Evolutionary conservation across 192 early-diverging fungal genomes (phyloP), one percentile per base, ranked within the genome.

Genomic region (Thoreauomyces humboldtii): DNA sequence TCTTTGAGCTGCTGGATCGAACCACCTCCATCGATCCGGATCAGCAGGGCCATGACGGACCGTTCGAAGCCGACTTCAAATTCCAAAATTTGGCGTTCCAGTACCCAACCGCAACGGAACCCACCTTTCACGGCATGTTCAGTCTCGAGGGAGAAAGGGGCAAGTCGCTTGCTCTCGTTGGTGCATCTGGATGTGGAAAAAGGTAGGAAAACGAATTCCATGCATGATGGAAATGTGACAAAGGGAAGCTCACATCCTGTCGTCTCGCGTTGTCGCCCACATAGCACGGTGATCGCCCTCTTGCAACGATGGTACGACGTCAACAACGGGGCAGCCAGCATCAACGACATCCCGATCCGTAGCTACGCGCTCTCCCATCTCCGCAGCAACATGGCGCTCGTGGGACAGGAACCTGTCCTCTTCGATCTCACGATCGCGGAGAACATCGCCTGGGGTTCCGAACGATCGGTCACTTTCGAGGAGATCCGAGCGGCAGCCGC

Each of bases 271-370:
- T n/a, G n/a, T n/a, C n/a, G n/a, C n/a, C n/a, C n/a, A n/a, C n/a
- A n/a, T n/a, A n/a, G 38, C 89, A 98, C 94, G 11, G 88, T 89
- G 67, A 81, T 95, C 11, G 78, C 84, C 44, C 78, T 96, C 48
- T 52, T 96, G 19, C 87, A 94, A 75, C 86, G 95, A 36, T 96
- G 83, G 68, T 96, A 96, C 74, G 91, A 96, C 57, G 33, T 94
- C 73, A 94, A 96, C 73, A 71, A 73, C 42, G 71, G 74, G 15
- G n/a, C 33, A 9, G 83, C 94, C 9, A 65, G 67, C 25, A 48
- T 98, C 5, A 94, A 98, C 78, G 95, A 92, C 37, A 68, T 79
- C 15, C 75, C 91, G 31, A 63, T 94, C 52, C 83, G 85, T 59
- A 83, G 89, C 38, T 77, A 86, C 59, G 90, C 95, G 59, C 76